These are phyloP conservation scores for Cafeteria roenbergensis DNA, from an alignment of 108 stramenopile genomes.

Conservation along the genomic window DNA sequence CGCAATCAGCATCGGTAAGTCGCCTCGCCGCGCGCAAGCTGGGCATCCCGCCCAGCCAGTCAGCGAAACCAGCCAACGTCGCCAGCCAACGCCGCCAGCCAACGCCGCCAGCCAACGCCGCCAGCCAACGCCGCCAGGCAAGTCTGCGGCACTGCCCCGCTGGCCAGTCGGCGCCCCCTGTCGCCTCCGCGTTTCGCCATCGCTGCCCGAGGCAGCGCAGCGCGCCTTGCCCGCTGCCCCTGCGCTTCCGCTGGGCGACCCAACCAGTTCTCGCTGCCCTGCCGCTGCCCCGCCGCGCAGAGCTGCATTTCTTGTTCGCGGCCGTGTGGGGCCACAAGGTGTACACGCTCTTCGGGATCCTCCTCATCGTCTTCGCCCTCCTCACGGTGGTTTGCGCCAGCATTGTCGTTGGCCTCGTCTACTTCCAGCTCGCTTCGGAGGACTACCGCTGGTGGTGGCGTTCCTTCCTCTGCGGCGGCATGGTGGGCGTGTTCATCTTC, in stretches of 20 bases:
- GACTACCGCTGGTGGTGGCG: conserved; percentile 99
- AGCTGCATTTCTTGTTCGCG: conserved; percentile 84
- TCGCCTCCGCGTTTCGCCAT: too few relatives aligned
- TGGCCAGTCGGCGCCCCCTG: too few relatives aligned
- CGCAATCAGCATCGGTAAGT: conserved; percentile 97
- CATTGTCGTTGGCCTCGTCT: conserved; percentile 80
- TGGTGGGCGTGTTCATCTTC: conserved; percentile 86
- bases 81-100: too few relatives aligned
- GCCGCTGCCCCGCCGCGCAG: background rate
- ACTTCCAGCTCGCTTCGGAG: conserved; percentile 91
- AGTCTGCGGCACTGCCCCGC: too few relatives aligned
- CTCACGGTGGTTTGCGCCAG: conserved; percentile 74
- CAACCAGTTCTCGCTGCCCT: background rate
- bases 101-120: too few relatives aligned
- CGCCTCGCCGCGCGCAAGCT: too few relatives aligned
- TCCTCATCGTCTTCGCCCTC: conserved; percentile 77
- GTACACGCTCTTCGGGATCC: conserved; percentile 94
- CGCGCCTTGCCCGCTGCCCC: too few relatives aligned
- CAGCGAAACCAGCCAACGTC: too few relatives aligned
- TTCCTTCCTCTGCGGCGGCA: conserved; percentile 76
- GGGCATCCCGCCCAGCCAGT: too few relatives aligned
- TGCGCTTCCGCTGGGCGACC: too few relatives aligned
- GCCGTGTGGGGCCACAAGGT: conserved; percentile 97
- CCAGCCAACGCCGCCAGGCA: too few relatives aligned
- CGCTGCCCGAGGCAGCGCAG: too few relatives aligned